phyloP scores from a whole-genome alignment of 2,329 filamentous ascomycete genomes.

The Penicillium sp. region DNA sequence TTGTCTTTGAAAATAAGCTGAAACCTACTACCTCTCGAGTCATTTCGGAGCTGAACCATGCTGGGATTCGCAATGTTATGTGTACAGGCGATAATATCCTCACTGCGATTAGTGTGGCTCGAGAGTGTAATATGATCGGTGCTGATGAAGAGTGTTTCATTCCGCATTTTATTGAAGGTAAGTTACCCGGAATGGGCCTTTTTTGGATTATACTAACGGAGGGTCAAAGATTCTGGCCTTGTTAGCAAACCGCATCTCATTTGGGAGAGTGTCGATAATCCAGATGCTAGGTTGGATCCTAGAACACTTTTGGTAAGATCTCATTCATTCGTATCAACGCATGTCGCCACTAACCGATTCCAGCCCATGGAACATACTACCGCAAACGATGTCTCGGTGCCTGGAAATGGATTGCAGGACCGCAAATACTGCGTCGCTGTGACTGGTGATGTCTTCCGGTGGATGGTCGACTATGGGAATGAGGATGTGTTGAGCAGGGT shows the following conservation, averaged over 20 bases:
- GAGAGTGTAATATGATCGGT: slow-evolving; percentile 84
- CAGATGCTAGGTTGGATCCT: slow-evolving; percentile 74
- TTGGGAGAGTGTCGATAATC: slow-evolving; percentile 97
- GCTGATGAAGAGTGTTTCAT: slow-evolving; percentile 87
- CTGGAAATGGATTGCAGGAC: slow-evolving; percentile 80
- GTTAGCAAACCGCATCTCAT: slow-evolving; percentile 73
- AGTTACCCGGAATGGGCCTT: slow-evolving; percentile 15
- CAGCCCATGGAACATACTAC: slow-evolving; percentile 73
- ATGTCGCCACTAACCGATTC: slow-evolving; percentile 13
- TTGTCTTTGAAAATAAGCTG: slow-evolving; percentile 98
- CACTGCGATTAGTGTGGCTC: slow-evolving; percentile 92
- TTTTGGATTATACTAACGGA: background rate
- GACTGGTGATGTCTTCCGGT: slow-evolving; percentile 92
- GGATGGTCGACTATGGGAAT: slow-evolving; percentile 89
- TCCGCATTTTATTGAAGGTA: slow-evolving; percentile 80
- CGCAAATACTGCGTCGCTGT: slow-evolving; percentile 88
- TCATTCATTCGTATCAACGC: background rate
- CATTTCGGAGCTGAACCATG: slow-evolving; percentile 77
- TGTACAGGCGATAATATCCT: slow-evolving; percentile 98
- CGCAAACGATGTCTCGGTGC: slow-evolving; percentile 78
- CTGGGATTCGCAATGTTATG: slow-evolving; percentile 90
- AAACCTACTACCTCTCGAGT: slow-evolving; percentile 84
- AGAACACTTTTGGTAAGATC: slow-evolving; percentile 69
- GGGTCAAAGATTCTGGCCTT: slow-evolving; percentile 64
- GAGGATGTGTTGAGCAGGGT: slow-evolving; percentile 76